phyloP scores from a whole-genome alignment of 1,284 basidiomycete species.

The Ceratobasidium sp. region DNA sequence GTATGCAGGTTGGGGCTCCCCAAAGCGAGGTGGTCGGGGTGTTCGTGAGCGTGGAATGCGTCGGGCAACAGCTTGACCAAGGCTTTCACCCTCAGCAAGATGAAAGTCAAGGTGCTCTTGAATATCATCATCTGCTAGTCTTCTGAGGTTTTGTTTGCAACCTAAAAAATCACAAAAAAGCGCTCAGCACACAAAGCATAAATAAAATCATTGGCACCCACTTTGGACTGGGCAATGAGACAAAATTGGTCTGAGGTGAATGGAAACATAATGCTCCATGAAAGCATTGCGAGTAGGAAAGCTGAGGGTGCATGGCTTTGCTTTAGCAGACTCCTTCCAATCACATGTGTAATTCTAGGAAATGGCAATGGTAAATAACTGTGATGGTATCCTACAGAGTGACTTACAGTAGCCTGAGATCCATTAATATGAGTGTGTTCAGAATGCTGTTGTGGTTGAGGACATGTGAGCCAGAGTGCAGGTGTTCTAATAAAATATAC shows the following conservation, averaged over 20 bases:
- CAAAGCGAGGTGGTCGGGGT: not conserved
- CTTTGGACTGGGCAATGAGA: constrained; percentile 15
- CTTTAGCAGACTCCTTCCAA: not conserved
- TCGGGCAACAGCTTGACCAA: not conserved
- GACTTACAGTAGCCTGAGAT: not conserved
- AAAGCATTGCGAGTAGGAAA: not conserved
- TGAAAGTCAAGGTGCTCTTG: constrained; percentile 19
- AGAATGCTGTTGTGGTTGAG: no score
- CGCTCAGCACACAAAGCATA: no score
- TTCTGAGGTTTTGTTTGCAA: constrained; percentile 17
- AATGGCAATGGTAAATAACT: not conserved
- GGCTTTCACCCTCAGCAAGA: not conserved
- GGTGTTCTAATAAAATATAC: no score
- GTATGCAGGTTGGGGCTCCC: not conserved
- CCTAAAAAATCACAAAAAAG: not conserved
- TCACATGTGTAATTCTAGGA: constrained; percentile 10
- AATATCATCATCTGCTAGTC: not conserved
- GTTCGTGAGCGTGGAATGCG: not conserved
- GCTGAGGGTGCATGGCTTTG: not conserved
- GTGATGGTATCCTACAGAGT: not conserved
- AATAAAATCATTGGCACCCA: not conserved
- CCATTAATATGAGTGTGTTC: no score
- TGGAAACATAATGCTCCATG: not conserved
- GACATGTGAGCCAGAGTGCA: no score
- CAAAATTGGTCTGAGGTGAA: not conserved